Conservation (phyloP, 495 filamentous ascomycete species). For the Aspergillus mulundensis region DNA sequence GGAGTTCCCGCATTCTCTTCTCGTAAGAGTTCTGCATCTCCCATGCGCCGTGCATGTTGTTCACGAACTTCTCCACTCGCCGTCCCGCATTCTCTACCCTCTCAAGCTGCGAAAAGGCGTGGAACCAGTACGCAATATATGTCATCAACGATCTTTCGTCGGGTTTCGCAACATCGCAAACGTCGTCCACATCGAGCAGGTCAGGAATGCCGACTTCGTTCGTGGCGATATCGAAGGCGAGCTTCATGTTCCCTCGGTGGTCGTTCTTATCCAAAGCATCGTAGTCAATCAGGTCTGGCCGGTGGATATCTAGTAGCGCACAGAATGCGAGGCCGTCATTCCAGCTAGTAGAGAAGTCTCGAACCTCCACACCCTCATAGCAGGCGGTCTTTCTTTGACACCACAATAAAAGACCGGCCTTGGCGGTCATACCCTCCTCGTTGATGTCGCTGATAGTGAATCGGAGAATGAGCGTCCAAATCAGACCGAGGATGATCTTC, state of each 20-base stretch:
- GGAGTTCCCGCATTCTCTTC: conserved; percentile 74
- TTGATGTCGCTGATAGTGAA: conserved; percentile 99
- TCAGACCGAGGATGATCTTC: conserved; percentile 94
- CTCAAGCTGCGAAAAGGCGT: conserved; percentile 97
- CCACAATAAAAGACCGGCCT: conserved; percentile 92
- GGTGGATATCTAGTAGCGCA: conserved; percentile 92
- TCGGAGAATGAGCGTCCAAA: conserved; percentile 95
- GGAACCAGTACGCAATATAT: conserved; percentile 99
- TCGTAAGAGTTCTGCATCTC: conserved; percentile 98
- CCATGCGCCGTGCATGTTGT: conserved; percentile 99
- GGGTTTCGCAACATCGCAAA: conserved; percentile 91
- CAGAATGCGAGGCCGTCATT: conserved; percentile 97
- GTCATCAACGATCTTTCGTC: conserved; percentile 98
- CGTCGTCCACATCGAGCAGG: conserved; percentile 94
- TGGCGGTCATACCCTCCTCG: conserved; percentile 94
- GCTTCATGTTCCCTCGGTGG: conserved; percentile 93
- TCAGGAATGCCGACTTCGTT: conserved; percentile 97
- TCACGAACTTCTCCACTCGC: conserved; percentile 96
- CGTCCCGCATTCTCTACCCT: conserved; percentile 94
- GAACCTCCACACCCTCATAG: conserved; percentile 92
- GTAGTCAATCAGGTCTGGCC: conserved; percentile 95
- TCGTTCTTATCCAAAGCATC: conserved; percentile 90
- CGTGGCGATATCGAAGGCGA: conserved; percentile 91
- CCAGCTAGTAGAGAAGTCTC: conserved; percentile 93
- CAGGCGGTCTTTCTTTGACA: conserved; percentile 98